Conservation (phyloP, 768 basidiomycete genomes). For the Hygrocybe punicea region DNA sequence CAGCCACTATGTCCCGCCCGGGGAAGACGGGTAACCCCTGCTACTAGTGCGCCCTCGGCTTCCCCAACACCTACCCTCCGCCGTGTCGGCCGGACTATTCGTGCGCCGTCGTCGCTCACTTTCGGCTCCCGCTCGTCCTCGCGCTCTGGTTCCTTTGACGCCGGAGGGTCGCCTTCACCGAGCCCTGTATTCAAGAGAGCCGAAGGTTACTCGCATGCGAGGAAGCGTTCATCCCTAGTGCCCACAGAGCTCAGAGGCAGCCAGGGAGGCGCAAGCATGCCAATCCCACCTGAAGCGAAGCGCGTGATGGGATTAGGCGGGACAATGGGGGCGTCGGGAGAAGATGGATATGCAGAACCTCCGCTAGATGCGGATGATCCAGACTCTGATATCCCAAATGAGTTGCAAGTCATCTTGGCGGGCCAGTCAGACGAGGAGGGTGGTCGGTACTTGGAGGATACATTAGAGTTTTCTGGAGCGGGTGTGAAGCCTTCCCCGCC, state of each 20-base stretch:
- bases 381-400: constrained; percentile 79
- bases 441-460: constrained; percentile 37
- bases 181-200: constrained; percentile 40
- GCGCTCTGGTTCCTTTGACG: constrained; percentile 14
- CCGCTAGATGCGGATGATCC: constrained; percentile 57
- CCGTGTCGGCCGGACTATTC: constrained; percentile 19
- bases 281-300: constrained; percentile 50
- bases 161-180: constrained; percentile 13
- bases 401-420: constrained; percentile 61
- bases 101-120: constrained; percentile 40
- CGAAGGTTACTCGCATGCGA: constrained; percentile 14
- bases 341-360: constrained; percentile 34
- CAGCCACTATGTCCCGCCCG: constrained; percentile 54
- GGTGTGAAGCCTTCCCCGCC: constrained; percentile 20
- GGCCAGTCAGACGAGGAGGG: constrained; percentile 35
- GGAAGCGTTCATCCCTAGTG: constrained; percentile 25
- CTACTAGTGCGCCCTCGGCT: constrained; percentile 8
- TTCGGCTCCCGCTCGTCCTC: constrained; percentile 36
- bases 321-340: constrained; percentile 62
- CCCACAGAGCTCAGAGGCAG: constrained; percentile 12
- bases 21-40: constrained; percentile 15
- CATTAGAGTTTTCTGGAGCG: constrained; percentile 27
- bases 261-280: constrained; percentile 15
- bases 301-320: constrained; percentile 61
- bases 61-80: constrained; percentile 26